Conservation (phyloP, 2,329 filamentous ascomycete species). For the Botrytis paeoniae region DNA sequence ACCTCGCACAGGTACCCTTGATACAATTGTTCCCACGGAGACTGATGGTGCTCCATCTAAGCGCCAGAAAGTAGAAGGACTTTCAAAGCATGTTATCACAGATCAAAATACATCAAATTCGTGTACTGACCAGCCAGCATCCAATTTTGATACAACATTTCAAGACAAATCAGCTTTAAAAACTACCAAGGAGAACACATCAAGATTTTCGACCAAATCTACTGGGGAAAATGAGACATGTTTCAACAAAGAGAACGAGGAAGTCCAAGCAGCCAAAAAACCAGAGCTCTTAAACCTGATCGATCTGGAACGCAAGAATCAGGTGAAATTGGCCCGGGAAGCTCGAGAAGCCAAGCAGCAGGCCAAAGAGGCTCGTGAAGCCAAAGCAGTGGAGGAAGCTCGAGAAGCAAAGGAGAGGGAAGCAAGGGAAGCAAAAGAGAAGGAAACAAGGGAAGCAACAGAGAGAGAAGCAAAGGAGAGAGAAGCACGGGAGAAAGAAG, state of each 20-base stretch:
- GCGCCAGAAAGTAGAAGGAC: conserved; percentile 52
- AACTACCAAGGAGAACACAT: background rate
- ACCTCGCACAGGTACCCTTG: conserved; percentile 44
- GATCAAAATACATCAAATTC: conserved; percentile 31
- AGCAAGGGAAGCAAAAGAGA: conserved; percentile 39
- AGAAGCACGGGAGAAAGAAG: conserved; percentile 28
- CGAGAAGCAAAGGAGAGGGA: conserved; percentile 34
- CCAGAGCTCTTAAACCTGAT: conserved; percentile 29
- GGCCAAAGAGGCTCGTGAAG: conserved; percentile 27
- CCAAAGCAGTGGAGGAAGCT: conserved; percentile 28
- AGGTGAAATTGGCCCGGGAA: conserved; percentile 26
- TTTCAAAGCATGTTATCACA: conserved; percentile 23
- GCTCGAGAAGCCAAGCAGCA: conserved; percentile 37
- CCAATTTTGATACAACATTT: conserved; percentile 24
- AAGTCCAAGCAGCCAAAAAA: conserved; percentile 35
- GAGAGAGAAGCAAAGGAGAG: conserved; percentile 19
- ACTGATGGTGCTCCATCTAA: conserved; percentile 52
- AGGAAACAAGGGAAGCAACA: conserved; percentile 31
- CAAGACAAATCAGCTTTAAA: conserved; percentile 23
- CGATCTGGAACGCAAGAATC: conserved; percentile 31
- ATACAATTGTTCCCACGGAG: conserved; percentile 50
- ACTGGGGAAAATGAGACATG: conserved; percentile 30
- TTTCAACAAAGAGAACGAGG: conserved; percentile 38
- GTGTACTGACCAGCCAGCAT: conserved; percentile 32
- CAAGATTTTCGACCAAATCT: background rate